Base-by-base conservation (phyloP, 768 basidiomycete genomes). In the Fistulinella prunicolor region DNA sequence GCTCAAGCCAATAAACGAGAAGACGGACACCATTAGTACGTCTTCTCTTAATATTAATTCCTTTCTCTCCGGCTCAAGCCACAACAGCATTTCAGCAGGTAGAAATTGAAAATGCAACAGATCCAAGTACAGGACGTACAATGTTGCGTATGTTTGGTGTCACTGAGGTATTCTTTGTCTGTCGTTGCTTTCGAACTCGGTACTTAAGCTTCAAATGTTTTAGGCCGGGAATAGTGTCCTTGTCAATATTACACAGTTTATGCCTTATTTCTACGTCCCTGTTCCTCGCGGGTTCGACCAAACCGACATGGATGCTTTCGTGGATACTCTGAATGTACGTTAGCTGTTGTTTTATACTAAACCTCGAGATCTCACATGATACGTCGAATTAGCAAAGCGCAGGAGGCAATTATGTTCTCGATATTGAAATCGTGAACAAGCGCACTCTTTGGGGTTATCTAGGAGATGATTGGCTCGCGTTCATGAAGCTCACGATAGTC, bases 261-360 rank as follows among this genome's bases (percentile, higher is more conserved):
- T 82, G 41, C 95, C 96, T 0, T 98, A 99, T 67, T 96, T 99
- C 68, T 99, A 93, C 59, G 70, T 98, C 35, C 76, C 90, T 3
- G 80, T 85, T 24, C 96, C 96, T 26, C 80, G 86, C 16, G 94
- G 94, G 0, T 93, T 97, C 55, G 70, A 74, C 24, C 71, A 76
- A 26, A 74, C 78, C 16, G 93, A 97, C 57, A 60, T 86, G 2
- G 71, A 70, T 3, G 67, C 84, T 0, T 85, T 99, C 59, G 72
- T 69, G 36, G 72, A 77, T 13, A 75, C 85, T 49, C 64, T 99
- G 36, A 95, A 94, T 64, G 94, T 92, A 41, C 62, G 86, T 66
- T 19, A 12, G n/a, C n/a, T 30, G 34, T 21, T 19, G 16, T 41
- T 42, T 36, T 2, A 21, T 40, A 34, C 9, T 5, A 9, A 13